A percentile compares a stretch with the other conserved stretches of the same genome.
Evolutionary conservation across 805 yeast species (phyloP).

Genomic region (Barnettozyma populi): DNA sequence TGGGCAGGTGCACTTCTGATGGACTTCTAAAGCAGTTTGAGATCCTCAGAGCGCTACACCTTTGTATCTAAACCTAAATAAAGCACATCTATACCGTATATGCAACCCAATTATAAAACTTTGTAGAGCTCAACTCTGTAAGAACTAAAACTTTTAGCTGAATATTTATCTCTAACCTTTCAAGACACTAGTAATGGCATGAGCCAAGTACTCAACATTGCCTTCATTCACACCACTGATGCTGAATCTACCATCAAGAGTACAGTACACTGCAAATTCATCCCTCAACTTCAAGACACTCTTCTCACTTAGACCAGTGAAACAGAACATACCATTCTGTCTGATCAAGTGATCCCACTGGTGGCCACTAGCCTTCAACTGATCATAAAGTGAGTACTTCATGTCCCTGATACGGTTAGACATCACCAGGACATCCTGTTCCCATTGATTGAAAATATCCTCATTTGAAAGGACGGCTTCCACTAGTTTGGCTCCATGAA

Average conservation of each 20-base stretch:
- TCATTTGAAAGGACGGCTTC: conserved; percentile 63
- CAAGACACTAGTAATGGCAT: conserved; percentile 42
- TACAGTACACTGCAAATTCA: conserved; percentile 75
- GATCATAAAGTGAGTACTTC: conserved; percentile 57
- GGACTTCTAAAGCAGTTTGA: too few relatives aligned
- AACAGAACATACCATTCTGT: conserved; percentile 97
- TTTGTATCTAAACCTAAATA: not conserved
- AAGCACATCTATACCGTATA: not conserved
- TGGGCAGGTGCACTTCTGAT: too few relatives aligned
- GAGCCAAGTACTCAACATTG: conserved; percentile 72
- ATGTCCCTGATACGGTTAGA: conserved; percentile 72
- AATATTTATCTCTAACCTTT: conserved; percentile 30
- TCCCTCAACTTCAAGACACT: conserved; percentile 69
- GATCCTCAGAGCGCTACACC: too few relatives aligned
- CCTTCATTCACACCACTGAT: conserved; percentile 80
- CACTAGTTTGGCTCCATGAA: conserved; percentile 89
- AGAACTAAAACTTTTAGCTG: not conserved
- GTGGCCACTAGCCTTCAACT: conserved; percentile 49
- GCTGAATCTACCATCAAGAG: conserved; percentile 87
- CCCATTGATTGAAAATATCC: conserved; percentile 67
- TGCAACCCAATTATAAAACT: not conserved
- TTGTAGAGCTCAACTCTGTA: not conserved
- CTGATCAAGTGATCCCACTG: conserved; percentile 82
- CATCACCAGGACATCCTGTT: conserved; percentile 70
- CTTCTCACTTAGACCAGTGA: conserved; percentile 68